These are phyloP conservation scores for Knufia petricola DNA, from an alignment of 2,329 filamentous ascomycete species.

Conservation along the genomic window DNA sequence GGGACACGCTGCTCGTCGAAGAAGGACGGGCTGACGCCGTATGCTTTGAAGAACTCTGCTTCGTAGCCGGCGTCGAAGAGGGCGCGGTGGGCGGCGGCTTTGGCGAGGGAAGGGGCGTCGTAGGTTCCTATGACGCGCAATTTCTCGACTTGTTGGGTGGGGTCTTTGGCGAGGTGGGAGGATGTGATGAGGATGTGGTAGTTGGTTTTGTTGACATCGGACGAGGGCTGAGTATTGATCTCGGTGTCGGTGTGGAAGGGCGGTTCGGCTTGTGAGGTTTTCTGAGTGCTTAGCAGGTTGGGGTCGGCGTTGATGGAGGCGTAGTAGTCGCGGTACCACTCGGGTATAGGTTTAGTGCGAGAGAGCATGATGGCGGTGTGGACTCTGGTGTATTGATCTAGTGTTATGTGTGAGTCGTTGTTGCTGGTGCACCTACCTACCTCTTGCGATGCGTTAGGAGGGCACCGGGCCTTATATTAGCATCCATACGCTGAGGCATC, in stretches of 20 bases:
- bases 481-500: background rate
- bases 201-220: too few relatives aligned
- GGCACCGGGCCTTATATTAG: background rate
- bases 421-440: background rate
- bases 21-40: slow-evolving; percentile 18
- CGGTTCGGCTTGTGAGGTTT: too few relatives aligned
- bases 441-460: background rate
- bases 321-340: background rate
- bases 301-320: background rate
- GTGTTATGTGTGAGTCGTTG: background rate
- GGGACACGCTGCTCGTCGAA: slow-evolving; percentile 15
- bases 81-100: slow-evolving; percentile 58
- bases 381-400: background rate
- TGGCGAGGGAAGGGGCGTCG: slow-evolving; percentile 51
- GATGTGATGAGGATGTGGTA: slow-evolving; percentile 25
- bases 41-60: slow-evolving; percentile 24
- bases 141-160: slow-evolving; percentile 23
- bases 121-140: slow-evolving; percentile 24
- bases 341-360: background rate
- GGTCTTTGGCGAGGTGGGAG: slow-evolving; percentile 22
- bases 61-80: slow-evolving; percentile 27
- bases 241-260: too few relatives aligned
- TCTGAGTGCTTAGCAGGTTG: background rate
- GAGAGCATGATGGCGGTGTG: background rate
- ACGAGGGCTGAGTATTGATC: too few relatives aligned